Base-by-base conservation (phyloP, 495 filamentous ascomycete species). In the Hyaloscypha hepaticicola region DNA sequence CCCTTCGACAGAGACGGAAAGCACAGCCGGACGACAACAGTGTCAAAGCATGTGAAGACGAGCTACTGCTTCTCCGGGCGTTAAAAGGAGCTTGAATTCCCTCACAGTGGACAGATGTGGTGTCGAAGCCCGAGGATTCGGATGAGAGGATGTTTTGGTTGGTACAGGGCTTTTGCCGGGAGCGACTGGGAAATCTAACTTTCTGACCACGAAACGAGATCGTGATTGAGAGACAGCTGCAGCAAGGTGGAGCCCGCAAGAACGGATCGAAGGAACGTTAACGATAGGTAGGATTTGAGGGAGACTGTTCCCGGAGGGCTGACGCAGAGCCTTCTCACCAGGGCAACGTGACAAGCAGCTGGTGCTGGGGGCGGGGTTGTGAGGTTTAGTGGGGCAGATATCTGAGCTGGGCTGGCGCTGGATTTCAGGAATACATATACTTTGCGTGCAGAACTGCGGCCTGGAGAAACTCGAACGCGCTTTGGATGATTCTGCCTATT, bases 71-170 rank as follows among this genome's bases (percentile, higher is more conserved):
- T 21, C 0, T 53, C 25, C n/a, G 25, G 50, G 25, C 38, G 25
- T 53, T 27, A 21, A 27, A 6, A 9, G 5, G 50, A 26, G 16
- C 11, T 27, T 19, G 21, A 26, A 6, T 25, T 53, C 25, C 25
- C 50, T 21, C 25, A 6, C 5, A 53, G 22, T 27, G 50, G 21
- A 53, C 50, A 27, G 25, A 53, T 53, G 25, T 53, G 5, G 50
- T 27, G 25, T 24, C 22, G 50, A 24, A 26, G 25, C 50, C 38
- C 50, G 50, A 53, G 25, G 11, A 8, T 27, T 67, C 65, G 65
- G 65, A 9, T 55, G 16, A 63, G 60, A 31, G 65, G 65, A 67
- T 24, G 65, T 67, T 51, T 34, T 64, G 65, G 53, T 57, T 64
- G 65, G 65, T 16, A 61, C 5, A n/a, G 8, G 26, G 28, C 52